These are phyloP conservation scores for Dinochytrium kinnereticum DNA, from an alignment of 371 early-diverging fungal genomes.

Conservation along the genomic window DNA sequence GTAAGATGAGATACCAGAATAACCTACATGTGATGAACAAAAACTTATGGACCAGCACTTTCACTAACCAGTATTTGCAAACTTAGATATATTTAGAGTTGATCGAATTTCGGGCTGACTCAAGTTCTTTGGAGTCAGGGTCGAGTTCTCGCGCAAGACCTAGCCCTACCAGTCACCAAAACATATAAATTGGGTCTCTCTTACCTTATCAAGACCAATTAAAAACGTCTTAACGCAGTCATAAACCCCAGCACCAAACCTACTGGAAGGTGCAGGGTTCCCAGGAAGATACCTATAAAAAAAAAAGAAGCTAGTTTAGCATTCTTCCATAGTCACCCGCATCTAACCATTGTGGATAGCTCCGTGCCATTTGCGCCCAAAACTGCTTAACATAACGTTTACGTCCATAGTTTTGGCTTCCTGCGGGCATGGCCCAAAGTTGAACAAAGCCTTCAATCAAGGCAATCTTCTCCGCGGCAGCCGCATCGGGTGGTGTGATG, in stretches of 20 bases:
- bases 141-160: background rate
- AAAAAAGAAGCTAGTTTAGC: too few relatives aligned
- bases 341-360: background rate
- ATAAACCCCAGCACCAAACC: constrained; percentile 9
- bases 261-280: background rate
- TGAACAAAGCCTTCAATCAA: background rate
- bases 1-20: constrained; percentile 1
- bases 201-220: constrained; percentile 16
- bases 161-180: background rate
- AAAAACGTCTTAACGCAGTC: constrained; percentile 25
- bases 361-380: background rate
- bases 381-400: background rate
- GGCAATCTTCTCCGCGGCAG: background rate
- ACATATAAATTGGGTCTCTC: constrained; percentile 1
- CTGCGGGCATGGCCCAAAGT: background rate
- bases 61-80: background rate
- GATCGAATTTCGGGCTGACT: background rate
- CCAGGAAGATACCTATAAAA: too few relatives aligned
- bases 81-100: background rate
- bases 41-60: background rate
- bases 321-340: too few relatives aligned
- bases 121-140: background rate
- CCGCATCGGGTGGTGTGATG: background rate
- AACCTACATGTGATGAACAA: background rate
- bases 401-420: background rate